A percentile compares a stretch with the other conserved stretches of the same genome.
phyloP scores from a whole-genome alignment of 495 filamentous ascomycete genomes.

The Pseudotulostoma volvatum region DNA sequence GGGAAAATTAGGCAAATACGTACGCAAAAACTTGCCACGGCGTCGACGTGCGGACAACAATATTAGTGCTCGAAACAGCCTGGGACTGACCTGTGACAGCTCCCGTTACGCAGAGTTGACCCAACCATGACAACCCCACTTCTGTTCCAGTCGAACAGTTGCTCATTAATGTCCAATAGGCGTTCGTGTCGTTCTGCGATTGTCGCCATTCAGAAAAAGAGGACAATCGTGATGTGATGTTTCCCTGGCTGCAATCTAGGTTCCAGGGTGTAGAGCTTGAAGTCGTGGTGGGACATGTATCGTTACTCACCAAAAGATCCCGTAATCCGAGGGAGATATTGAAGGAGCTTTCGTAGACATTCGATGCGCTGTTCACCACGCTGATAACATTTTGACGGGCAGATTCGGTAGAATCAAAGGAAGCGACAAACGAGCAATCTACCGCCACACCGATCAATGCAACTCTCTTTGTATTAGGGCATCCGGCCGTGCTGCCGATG shows the following conservation, averaged over 20 bases:
- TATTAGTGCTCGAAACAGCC: slow-evolving; percentile 70
- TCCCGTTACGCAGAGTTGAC: slow-evolving; percentile 61
- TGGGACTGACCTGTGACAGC: slow-evolving; percentile 34
- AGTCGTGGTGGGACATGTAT: slow-evolving; percentile 48
- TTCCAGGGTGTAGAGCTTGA: slow-evolving; percentile 65
- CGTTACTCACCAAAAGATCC: slow-evolving; percentile 61
- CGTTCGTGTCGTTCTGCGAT: slow-evolving; percentile 53
- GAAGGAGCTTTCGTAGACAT: slow-evolving; percentile 75
- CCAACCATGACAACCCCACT: slow-evolving; percentile 87
- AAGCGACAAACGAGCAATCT: slow-evolving; percentile 69
- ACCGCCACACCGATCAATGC: slow-evolving; percentile 85
- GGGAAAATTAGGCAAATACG: not conserved
- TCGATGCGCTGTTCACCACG: slow-evolving; percentile 74
- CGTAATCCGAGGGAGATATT: slow-evolving; percentile 83
- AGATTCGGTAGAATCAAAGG: slow-evolving; percentile 44
- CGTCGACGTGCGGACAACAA: slow-evolving; percentile 65
- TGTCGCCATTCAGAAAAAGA: slow-evolving; percentile 83
- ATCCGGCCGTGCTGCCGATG: slow-evolving; percentile 72
- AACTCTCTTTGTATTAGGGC: slow-evolving; percentile 74
- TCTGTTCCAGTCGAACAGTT: slow-evolving; percentile 73
- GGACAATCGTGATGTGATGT: slow-evolving; percentile 68
- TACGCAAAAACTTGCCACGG: slow-evolving; percentile 90
- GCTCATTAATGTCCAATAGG: slow-evolving; percentile 86
- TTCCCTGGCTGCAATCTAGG: slow-evolving; percentile 42
- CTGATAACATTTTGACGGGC: slow-evolving; percentile 59